These are phyloP conservation scores for Sporobolomyces pararoseus DNA, from an alignment of 768 basidiomycete genomes.

Conservation along the genomic window DNA sequence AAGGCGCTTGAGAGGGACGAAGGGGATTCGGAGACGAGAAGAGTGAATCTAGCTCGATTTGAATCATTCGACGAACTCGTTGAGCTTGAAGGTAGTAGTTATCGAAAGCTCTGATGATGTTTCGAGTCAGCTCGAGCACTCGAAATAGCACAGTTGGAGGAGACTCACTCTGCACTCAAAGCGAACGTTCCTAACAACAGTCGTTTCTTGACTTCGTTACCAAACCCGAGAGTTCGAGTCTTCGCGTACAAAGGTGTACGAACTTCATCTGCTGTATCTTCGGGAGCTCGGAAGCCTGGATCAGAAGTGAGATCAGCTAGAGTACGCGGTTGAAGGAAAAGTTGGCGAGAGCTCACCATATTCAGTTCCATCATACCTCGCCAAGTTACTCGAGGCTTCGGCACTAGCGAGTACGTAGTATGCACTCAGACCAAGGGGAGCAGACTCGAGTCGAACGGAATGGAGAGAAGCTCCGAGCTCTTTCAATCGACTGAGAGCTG, in stretches of 20 bases:
- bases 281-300: constrained; percentile 13
- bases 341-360: constrained; percentile 58
- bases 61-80: constrained; percentile 66
- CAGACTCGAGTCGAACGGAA: constrained; percentile 69
- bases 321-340: not conserved
- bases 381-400: constrained; percentile 87
- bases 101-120: constrained; percentile 83
- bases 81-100: constrained; percentile 95
- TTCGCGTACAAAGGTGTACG: constrained; percentile 56
- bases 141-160: not conserved
- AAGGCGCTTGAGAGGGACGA: not conserved
- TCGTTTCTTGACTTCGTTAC: constrained; percentile 76
- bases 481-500: constrained; percentile 51
- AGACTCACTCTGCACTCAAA: constrained; percentile 76
- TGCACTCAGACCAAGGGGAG: constrained; percentile 72
- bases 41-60: constrained; percentile 66
- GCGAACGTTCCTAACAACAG: constrained; percentile 87
- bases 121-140: no score
- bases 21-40: constrained; percentile 62
- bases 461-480: constrained; percentile 63
- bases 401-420: constrained; percentile 96
- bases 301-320: not conserved
- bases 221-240: constrained; percentile 69
- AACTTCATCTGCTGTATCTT: not conserved
- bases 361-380: constrained; percentile 79